Conservation (phyloP, 2,329 filamentous ascomycete species). For the Epicoccum sorghinum region DNA sequence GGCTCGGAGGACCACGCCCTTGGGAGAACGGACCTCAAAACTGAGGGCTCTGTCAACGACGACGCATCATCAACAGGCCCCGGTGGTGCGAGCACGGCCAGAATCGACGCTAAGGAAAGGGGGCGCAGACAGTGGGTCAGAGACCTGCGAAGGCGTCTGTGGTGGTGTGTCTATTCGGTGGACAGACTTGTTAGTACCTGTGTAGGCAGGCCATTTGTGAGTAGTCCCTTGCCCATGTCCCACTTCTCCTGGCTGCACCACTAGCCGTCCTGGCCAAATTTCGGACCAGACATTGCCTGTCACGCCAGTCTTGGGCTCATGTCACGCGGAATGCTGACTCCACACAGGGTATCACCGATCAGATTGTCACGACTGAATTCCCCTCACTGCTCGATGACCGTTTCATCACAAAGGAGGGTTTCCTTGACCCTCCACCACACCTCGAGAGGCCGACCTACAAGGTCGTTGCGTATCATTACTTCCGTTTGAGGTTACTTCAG, state of each 20-base stretch:
- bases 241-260: not conserved
- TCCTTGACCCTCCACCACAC: constrained; percentile 66
- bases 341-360: constrained; percentile 75
- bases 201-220: constrained; percentile 83
- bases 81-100: constrained; percentile 31
- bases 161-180: constrained; percentile 97
- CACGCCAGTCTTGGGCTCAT: too few relatives aligned
- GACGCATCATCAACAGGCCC: constrained; percentile 19
- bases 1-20: constrained; percentile 37
- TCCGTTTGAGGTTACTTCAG: constrained; percentile 84
- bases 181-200: constrained; percentile 95
- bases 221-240: constrained; percentile 3
- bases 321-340: constrained; percentile 14
- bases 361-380: constrained; percentile 94
- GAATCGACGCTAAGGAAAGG: constrained; percentile 62
- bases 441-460: constrained; percentile 79
- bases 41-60: constrained; percentile 40
- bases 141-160: constrained; percentile 83
- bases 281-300: not conserved
- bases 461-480: constrained; percentile 88
- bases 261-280: not conserved
- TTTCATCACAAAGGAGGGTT: constrained; percentile 81
- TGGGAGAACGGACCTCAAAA: constrained; percentile 21
- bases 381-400: constrained; percentile 87
- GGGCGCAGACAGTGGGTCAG: constrained; percentile 80